These are phyloP conservation scores for Manihot esculenta DNA, from an alignment of 441 rosid genomes.

Conservation along the genomic window DNA sequence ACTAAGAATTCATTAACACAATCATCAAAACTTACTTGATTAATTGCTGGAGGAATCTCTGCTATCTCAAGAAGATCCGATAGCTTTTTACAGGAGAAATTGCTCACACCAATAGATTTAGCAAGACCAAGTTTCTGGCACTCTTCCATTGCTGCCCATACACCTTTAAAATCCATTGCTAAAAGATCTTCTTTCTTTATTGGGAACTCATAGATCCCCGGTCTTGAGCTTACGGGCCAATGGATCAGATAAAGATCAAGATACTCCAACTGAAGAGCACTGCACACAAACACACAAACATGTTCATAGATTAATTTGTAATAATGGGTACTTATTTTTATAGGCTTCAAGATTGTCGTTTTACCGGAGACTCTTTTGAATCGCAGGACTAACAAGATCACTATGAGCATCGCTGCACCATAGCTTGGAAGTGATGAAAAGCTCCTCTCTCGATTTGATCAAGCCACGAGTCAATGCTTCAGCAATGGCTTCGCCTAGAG, in stretches of 20 bases:
- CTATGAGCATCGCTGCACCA: conserved; percentile 16
- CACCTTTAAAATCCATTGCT: conserved; percentile 44
- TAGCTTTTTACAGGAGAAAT: conserved; percentile 63
- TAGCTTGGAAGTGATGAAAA: conserved; percentile 3
- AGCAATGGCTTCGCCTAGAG: conserved; percentile 15
- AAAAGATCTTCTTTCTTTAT: conserved; percentile 39
- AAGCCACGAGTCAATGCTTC: conserved; percentile 10
- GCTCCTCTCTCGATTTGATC: not conserved
- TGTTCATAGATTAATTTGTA: not conserved
- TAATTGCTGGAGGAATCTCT: conserved; percentile 54
- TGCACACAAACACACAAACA: conserved; percentile 7
- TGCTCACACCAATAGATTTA: conserved; percentile 64
- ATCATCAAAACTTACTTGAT: conserved; percentile 44
- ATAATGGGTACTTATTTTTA: too few species aligned
- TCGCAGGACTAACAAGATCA: conserved; percentile 17
- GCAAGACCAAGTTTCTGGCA: conserved; percentile 56
- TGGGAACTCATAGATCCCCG: conserved; percentile 38
- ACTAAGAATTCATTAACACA: not conserved
- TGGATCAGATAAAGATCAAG: conserved; percentile 49
- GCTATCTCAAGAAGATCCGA: conserved; percentile 46
- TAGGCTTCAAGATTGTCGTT: too few species aligned
- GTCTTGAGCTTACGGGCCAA: conserved; percentile 54
- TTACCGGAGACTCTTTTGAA: conserved; percentile 12
- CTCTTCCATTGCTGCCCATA: conserved; percentile 71
- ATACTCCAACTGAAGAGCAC: conserved; percentile 48